Conservation (phyloP, 208 protist species). For the Leishmania amazonensis region DNA sequence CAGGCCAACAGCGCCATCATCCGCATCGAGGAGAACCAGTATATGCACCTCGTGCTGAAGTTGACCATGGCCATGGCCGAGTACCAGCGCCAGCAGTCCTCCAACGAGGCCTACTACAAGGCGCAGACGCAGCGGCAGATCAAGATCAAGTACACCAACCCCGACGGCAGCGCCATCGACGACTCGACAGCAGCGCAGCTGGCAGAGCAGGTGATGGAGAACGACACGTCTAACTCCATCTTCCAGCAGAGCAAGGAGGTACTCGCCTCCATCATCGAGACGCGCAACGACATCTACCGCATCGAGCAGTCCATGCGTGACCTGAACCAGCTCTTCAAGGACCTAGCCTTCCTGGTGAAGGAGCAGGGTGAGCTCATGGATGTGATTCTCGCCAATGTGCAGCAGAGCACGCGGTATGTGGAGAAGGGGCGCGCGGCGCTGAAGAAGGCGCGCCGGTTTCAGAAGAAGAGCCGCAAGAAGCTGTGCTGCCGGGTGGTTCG, state of each 20-base stretch:
- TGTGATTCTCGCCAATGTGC: slow-evolving; percentile 82
- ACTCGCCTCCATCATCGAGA: slow-evolving; percentile 84
- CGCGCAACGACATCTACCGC: slow-evolving; percentile 87
- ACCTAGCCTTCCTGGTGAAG: slow-evolving; percentile 87
- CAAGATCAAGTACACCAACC: slow-evolving; percentile 90
- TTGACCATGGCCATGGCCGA: slow-evolving; percentile 57
- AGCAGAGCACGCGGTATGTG: slow-evolving; percentile 55
- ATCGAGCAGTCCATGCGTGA: slow-evolving; percentile 90
- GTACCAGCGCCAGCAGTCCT: slow-evolving; percentile 66
- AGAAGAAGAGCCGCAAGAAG: slow-evolving; percentile 80
- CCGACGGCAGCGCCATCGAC: slow-evolving; percentile 74
- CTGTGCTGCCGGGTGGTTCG: not conserved
- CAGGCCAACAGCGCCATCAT: slow-evolving; percentile 76
- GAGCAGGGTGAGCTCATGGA: slow-evolving; percentile 90
- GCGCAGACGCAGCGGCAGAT: slow-evolving; percentile 88
- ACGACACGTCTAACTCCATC: slow-evolving; percentile 75
- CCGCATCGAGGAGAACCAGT: slow-evolving; percentile 89
- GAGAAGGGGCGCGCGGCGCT: slow-evolving; percentile 67
- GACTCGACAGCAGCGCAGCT: slow-evolving; percentile 72
- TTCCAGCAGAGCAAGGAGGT: slow-evolving; percentile 92
- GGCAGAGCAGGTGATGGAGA: slow-evolving; percentile 80
- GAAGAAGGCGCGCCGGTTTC: slow-evolving; percentile 77
- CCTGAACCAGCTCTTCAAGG: slow-evolving; percentile 89
- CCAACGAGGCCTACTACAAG: slow-evolving; percentile 72
- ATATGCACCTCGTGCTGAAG: slow-evolving; percentile 53